A percentile compares a stretch with the other conserved stretches of the same genome.
Evolutionary conservation across 2,329 filamentous ascomycete species (phyloP).

Genomic region (Chrysoporthe deuterocubensis): DNA sequence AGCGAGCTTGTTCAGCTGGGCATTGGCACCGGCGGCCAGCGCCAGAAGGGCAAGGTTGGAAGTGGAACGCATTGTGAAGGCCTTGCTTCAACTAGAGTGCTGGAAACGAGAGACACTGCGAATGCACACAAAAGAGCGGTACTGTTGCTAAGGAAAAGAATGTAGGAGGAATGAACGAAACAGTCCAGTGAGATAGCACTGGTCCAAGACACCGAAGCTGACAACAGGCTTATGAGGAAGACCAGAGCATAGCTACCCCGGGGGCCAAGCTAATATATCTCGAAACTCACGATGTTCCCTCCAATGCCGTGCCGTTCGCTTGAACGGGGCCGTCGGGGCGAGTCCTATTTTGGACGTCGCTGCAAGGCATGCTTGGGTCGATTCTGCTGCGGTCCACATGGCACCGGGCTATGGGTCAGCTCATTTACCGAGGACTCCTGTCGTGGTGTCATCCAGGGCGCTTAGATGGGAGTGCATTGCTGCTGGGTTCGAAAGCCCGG

Average conservation of each 20-base stretch:
- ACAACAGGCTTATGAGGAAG: background rate
- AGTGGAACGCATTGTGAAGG: slow-evolving; percentile 27
- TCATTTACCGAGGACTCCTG: background rate
- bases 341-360: slow-evolving; percentile 9
- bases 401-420: background rate
- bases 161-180: background rate
- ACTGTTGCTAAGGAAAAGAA: slow-evolving; percentile 1
- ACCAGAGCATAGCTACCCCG: background rate
- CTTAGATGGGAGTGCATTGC: slow-evolving; percentile 9
- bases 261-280: slow-evolving; percentile 20
- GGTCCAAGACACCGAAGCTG: background rate
- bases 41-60: slow-evolving; percentile 26
- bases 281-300: slow-evolving; percentile 14
- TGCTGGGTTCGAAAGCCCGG: slow-evolving; percentile 2
- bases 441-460: slow-evolving; percentile 19
- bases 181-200: slow-evolving; percentile 1
- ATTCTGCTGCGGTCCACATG: too few relatives aligned
- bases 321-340: slow-evolving; percentile 4
- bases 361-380: background rate
- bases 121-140: slow-evolving; percentile 6
- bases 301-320: slow-evolving; percentile 11
- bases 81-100: slow-evolving; percentile 20
- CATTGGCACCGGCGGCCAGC: slow-evolving; percentile 28
- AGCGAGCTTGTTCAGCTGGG: slow-evolving; percentile 56
- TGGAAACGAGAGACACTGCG: slow-evolving; percentile 17